phyloP scores from a whole-genome alignment of 495 filamentous ascomycete genomes.

The Neurospora sp. region DNA sequence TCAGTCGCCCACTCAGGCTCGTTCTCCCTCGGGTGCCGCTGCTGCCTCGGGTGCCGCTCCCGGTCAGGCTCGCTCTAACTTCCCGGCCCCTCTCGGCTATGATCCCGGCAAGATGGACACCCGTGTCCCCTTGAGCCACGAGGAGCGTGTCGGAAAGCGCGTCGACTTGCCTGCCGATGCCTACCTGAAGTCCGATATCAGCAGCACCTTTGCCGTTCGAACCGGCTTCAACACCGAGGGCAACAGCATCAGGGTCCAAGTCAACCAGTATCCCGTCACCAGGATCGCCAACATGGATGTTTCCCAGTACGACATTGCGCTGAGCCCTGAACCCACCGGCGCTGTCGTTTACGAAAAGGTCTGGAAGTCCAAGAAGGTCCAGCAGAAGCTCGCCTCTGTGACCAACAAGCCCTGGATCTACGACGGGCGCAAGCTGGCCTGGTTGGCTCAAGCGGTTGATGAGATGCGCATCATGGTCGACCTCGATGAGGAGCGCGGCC shows the following conservation, averaged over 20 bases:
- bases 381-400: conserved; percentile 34
- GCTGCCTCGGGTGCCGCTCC: not conserved
- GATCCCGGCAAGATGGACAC: conserved; percentile 20
- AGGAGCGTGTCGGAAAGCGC: conserved; percentile 24
- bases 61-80: not conserved
- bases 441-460: conserved; percentile 40
- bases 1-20: not conserved
- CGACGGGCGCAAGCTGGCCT: conserved; percentile 70
- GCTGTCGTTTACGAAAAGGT: conserved; percentile 51
- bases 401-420: conserved; percentile 46
- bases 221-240: conserved; percentile 49
- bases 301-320: conserved; percentile 72
- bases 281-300: conserved; percentile 40
- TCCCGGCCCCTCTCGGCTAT: conserved; percentile 12
- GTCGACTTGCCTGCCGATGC: conserved; percentile 37
- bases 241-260: conserved; percentile 41
- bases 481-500: conserved; percentile 51
- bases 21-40: not conserved
- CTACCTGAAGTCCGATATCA: conserved; percentile 11
- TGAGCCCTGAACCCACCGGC: conserved; percentile 55
- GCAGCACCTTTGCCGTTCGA: conserved; percentile 23
- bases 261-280: conserved; percentile 69
- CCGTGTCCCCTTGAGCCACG: not conserved
- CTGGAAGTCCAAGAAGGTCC: conserved; percentile 55
- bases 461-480: conserved; percentile 46